A percentile compares a stretch with the other conserved stretches of the same genome.
phyloP scores from a whole-genome alignment of 768 basidiomycete species.

The Cystofilobasidium macerans region DNA sequence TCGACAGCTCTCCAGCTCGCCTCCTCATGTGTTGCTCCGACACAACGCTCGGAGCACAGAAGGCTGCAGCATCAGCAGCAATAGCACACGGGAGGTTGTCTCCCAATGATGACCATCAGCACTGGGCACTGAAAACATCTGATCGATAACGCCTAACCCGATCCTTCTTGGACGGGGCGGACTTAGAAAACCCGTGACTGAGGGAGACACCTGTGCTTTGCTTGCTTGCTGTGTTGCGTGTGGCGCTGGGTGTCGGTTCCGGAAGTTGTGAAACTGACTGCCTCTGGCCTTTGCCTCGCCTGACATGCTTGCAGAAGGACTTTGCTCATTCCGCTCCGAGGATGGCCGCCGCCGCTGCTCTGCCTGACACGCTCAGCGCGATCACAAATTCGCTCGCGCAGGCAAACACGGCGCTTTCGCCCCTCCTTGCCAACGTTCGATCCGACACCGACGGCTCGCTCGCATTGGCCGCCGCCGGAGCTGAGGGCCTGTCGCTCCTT shows the following conservation, averaged over 20 bases:
- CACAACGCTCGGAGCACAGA: too few species aligned
- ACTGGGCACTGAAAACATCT: conserved; percentile 26
- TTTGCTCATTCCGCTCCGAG: neutral
- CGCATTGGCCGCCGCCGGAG: conserved; percentile 42
- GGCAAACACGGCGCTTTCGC: conserved; percentile 19
- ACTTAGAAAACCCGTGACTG: conserved; percentile 27
- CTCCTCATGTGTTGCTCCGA: too few species aligned
- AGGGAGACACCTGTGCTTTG: conserved; percentile 18
- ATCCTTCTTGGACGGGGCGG: conserved; percentile 20
- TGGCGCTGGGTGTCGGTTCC: too few species aligned
- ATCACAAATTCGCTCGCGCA: conserved; percentile 18
- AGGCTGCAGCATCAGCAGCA: too few species aligned
- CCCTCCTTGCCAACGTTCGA: conserved; percentile 16
- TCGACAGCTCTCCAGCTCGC: too few species aligned
- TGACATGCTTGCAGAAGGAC: neutral
- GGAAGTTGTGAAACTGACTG: too few species aligned
- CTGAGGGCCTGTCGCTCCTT: conserved; percentile 84
- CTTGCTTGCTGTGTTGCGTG: too few species aligned
- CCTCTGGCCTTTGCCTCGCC: too few species aligned
- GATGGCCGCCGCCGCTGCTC: neutral
- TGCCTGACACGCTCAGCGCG: conserved; percentile 11
- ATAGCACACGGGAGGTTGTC: too few species aligned
- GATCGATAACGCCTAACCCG: conserved; percentile 25
- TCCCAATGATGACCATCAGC: conserved; percentile 26
- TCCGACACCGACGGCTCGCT: conserved; percentile 15